These are phyloP conservation scores for Aspergillus egyptiacus DNA, from an alignment of 495 filamentous ascomycete species.

Conservation along the genomic window DNA sequence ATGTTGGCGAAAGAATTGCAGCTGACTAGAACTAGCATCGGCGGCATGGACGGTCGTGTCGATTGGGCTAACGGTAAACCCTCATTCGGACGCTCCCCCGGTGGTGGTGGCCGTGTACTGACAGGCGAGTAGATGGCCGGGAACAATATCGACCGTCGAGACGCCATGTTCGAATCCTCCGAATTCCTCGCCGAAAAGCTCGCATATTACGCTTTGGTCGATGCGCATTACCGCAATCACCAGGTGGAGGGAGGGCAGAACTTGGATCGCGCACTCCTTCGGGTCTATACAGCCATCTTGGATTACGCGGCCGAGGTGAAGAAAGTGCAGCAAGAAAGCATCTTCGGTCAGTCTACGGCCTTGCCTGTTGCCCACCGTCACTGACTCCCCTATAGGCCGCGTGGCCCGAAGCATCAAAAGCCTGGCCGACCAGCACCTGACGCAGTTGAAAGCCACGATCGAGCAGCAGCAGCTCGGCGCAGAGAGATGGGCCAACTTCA, in stretches of 20 bases:
- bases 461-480: too few relatives aligned
- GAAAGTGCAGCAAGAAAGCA: background rate
- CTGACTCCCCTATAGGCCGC: too few relatives aligned
- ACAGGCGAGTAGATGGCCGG: background rate
- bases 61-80: background rate
- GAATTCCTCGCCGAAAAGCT: conserved; percentile 2
- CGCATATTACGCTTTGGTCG: background rate
- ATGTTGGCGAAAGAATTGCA: too few relatives aligned
- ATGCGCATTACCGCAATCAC: background rate
- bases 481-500: too few relatives aligned
- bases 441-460: too few relatives aligned
- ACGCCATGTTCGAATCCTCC: conserved; percentile 1
- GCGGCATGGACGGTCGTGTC: conserved; percentile 1
- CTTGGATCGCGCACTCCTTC: background rate
- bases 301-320: background rate
- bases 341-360: too few relatives aligned
- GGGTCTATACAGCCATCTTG: background rate
- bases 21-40: too few relatives aligned
- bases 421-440: too few relatives aligned
- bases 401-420: too few relatives aligned
- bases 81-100: background rate
- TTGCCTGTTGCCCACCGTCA: too few relatives aligned
- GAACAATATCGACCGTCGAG: conserved; percentile 1
- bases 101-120: too few relatives aligned
- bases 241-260: background rate